A percentile compares a stretch with the other conserved stretches of the same genome.
phyloP scores from a whole-genome alignment of 169 alveolate species.

The Plasmodium knowlesi region DNA sequence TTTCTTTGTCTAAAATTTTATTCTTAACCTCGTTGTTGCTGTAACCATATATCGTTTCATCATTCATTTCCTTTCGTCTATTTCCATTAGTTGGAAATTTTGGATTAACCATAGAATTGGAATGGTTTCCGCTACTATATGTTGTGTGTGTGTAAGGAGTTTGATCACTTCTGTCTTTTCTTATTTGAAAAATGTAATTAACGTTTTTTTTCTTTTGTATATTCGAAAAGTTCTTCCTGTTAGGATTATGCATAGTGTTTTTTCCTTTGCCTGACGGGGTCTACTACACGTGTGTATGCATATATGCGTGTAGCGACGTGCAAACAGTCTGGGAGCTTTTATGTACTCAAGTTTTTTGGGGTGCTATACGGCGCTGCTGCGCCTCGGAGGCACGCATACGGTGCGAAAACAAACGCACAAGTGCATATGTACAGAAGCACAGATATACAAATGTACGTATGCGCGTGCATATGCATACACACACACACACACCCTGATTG shows the following conservation, averaged over 20 bases:
- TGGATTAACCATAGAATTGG: neutral
- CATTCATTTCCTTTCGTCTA: slow-evolving; percentile 22
- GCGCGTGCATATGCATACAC: neutral
- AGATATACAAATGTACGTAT: neutral
- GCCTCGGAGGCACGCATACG: neutral
- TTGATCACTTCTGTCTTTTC: slow-evolving; percentile 21
- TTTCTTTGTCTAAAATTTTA: slow-evolving; percentile 19
- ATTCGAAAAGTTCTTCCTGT: neutral
- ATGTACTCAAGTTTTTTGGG: neutral
- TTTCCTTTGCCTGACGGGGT: neutral
- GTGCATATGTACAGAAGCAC: neutral
- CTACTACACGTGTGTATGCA: neutral
- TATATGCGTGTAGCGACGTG: neutral
- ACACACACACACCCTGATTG: neutral
- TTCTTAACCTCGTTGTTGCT: slow-evolving; percentile 20
- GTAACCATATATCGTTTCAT: slow-evolving; percentile 37
- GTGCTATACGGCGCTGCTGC: neutral
- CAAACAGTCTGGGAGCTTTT: neutral
- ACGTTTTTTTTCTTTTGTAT: slow-evolving; percentile 25
- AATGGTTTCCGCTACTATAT: neutral
- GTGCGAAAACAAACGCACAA: neutral
- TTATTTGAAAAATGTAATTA: slow-evolving; percentile 30
- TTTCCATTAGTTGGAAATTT: slow-evolving; percentile 7
- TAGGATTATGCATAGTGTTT: slow-evolving; percentile 37
- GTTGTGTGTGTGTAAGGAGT: neutral